Evolutionary conservation across 768 basidiomycete species (phyloP).

Genomic region (Daedaleopsis sinensis): DNA sequence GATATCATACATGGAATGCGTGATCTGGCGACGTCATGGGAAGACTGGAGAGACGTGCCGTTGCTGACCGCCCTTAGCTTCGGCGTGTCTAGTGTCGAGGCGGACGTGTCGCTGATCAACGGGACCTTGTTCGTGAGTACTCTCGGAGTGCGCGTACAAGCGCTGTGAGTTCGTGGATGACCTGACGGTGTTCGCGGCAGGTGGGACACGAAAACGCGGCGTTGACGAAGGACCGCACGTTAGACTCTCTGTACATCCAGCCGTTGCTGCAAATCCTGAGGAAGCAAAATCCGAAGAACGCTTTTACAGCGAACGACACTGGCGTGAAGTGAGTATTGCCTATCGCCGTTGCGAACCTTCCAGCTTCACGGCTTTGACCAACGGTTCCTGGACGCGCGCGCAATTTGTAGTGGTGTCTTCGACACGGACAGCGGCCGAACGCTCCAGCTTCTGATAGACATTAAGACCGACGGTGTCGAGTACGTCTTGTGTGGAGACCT

Average conservation of each 20-base stretch:
- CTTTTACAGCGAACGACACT: constrained; percentile 45
- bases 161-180: not conserved
- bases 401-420: constrained; percentile 47
- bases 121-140: constrained; percentile 46
- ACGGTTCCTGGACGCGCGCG: too few relatives aligned
- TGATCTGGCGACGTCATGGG: not conserved
- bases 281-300: constrained; percentile 43
- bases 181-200: constrained; percentile 25
- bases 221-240: constrained; percentile 44
- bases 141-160: not conserved
- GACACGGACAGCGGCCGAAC: constrained; percentile 45
- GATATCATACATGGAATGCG: not conserved
- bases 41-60: constrained; percentile 58
- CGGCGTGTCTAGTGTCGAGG: constrained; percentile 55
- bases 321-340: constrained; percentile 41
- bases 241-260: constrained; percentile 51
- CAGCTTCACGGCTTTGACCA: not conserved
- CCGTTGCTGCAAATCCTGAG: constrained; percentile 46
- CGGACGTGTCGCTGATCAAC: constrained; percentile 52
- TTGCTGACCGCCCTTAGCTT: constrained; percentile 50
- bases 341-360: constrained; percentile 1
- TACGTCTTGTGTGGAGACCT: constrained; percentile 27
- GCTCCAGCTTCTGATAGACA: constrained; percentile 53
- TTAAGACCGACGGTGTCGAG: constrained; percentile 54
- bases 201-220: constrained; percentile 50